Evolutionary conservation across 2,329 filamentous ascomycete genomes (phyloP).

Genomic region (Hymenoscyphus fraxineus): DNA sequence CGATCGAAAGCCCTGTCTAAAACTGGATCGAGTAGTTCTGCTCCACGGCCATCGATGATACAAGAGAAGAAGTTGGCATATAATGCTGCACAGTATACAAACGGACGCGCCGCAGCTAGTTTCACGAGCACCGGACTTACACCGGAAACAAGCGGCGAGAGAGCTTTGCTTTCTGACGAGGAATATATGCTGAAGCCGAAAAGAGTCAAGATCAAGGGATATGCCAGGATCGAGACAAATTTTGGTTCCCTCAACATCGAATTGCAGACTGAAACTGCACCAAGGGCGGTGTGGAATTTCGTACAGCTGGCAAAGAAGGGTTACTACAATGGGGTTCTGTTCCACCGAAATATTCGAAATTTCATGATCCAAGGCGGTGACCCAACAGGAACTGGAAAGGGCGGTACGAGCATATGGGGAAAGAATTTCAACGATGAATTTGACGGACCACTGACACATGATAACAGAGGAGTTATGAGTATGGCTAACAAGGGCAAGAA

Average conservation of each 20-base stretch:
- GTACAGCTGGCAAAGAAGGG: slow-evolving; percentile 81
- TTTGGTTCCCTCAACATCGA: slow-evolving; percentile 83
- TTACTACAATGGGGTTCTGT: slow-evolving; percentile 79
- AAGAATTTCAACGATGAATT: slow-evolving; percentile 94
- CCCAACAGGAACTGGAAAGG: slow-evolving; percentile 84
- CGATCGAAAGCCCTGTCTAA: slow-evolving; percentile 40
- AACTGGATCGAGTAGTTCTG: slow-evolving; percentile 33
- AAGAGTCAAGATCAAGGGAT: slow-evolving; percentile 84
- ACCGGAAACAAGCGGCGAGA: slow-evolving; percentile 81
- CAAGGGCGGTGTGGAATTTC: slow-evolving; percentile 96
- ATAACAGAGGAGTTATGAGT: slow-evolving; percentile 71
- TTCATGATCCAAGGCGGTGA: slow-evolving; percentile 99
- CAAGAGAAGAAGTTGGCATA: slow-evolving; percentile 62
- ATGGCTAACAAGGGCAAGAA: slow-evolving; percentile 99
- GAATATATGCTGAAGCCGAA: slow-evolving; percentile 94
- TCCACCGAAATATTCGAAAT: slow-evolving; percentile 90
- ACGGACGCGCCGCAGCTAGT: slow-evolving; percentile 83
- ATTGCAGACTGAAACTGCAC: slow-evolving; percentile 84
- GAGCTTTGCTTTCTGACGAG: slow-evolving; percentile 84
- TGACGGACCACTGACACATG: slow-evolving; percentile 83
- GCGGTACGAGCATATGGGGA: slow-evolving; percentile 88
- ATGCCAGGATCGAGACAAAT: slow-evolving; percentile 84
- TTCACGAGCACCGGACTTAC: slow-evolving; percentile 95
- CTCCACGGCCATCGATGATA: slow-evolving; percentile 43
- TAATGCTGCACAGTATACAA: slow-evolving; percentile 88